Evolutionary conservation across 2,329 filamentous ascomycete genomes (phyloP).

Genomic region (Cladophialophora exuberans): DNA sequence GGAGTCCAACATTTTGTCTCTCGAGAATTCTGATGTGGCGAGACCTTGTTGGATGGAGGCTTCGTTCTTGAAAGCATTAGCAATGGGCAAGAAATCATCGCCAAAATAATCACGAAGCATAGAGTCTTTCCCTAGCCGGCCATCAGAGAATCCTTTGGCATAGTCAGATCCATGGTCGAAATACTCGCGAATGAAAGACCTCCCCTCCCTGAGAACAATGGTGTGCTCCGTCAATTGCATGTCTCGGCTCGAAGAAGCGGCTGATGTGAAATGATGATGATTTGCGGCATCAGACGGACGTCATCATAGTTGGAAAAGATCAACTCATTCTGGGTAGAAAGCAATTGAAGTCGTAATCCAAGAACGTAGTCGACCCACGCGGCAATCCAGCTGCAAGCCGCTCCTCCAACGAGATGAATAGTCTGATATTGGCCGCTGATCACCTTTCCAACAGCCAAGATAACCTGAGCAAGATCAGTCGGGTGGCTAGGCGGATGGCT

Average conservation of each 20-base stretch:
- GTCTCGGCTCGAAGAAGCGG: background rate
- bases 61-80: too few relatives aligned
- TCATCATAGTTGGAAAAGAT: background rate
- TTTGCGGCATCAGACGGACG: background rate
- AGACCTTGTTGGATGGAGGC: too few relatives aligned
- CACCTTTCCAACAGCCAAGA: background rate
- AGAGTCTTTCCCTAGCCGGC: background rate
- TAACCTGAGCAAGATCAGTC: background rate
- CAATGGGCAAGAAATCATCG: background rate
- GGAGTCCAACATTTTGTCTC: too few relatives aligned
- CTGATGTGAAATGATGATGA: background rate
- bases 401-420: background rate
- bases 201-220: background rate
- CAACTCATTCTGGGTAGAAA: background rate
- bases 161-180: background rate
- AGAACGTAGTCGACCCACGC: background rate
- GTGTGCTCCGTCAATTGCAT: background rate
- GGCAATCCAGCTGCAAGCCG: conserved; percentile 3
- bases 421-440: background rate
- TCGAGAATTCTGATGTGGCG: too few relatives aligned
- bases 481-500: background rate
- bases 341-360: background rate
- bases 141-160: background rate
- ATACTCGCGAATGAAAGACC: background rate
- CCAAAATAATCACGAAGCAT: background rate